Evolutionary conservation across 352 stramenopile species (phyloP).

Genomic region (Globisporangium viniferum): DNA sequence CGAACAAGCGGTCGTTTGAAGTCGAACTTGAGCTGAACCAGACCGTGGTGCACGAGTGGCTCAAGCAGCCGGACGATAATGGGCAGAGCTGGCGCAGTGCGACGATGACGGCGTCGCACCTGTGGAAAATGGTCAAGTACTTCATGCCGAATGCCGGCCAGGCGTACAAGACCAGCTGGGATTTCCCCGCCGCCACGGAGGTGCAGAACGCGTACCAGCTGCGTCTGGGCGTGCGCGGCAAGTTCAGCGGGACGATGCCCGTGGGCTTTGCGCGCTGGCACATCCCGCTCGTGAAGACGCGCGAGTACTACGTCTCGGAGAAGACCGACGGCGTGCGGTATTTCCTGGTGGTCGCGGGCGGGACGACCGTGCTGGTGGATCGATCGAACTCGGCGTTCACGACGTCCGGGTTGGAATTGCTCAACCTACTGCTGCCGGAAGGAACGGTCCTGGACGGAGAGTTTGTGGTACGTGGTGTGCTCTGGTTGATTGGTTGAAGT

Average conservation of each 20-base stretch:
- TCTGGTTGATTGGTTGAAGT: background rate
- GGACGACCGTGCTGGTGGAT: slow-evolving; percentile 68
- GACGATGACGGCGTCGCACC: slow-evolving; percentile 51
- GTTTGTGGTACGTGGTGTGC: slow-evolving; percentile 58
- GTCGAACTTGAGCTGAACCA: slow-evolving; percentile 78
- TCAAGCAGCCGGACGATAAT: slow-evolving; percentile 71
- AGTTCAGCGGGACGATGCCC: slow-evolving; percentile 90
- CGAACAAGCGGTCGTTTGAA: slow-evolving; percentile 66
- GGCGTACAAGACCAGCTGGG: slow-evolving; percentile 77
- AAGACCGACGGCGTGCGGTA: slow-evolving; percentile 92
- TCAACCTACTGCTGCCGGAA: slow-evolving; percentile 77
- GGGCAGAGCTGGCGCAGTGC: slow-evolving; percentile 71
- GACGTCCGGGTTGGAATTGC: slow-evolving; percentile 70
- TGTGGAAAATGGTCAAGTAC: slow-evolving; percentile 84
- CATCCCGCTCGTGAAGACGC: slow-evolving; percentile 79
- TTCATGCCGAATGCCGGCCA: slow-evolving; percentile 82
- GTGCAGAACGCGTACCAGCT: slow-evolving; percentile 80
- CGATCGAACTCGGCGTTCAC: slow-evolving; percentile 78
- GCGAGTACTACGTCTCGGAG: slow-evolving; percentile 88
- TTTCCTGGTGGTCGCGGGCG: slow-evolving; percentile 82
- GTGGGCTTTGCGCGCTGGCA: slow-evolving; percentile 90
- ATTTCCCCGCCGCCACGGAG: slow-evolving; percentile 64
- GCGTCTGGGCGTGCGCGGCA: slow-evolving; percentile 62
- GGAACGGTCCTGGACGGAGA: slow-evolving; percentile 90
- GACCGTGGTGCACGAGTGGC: slow-evolving; percentile 68